Conservation (phyloP, 192 early-diverging fungal genomes). For the Coemansia brasiliensis region DNA sequence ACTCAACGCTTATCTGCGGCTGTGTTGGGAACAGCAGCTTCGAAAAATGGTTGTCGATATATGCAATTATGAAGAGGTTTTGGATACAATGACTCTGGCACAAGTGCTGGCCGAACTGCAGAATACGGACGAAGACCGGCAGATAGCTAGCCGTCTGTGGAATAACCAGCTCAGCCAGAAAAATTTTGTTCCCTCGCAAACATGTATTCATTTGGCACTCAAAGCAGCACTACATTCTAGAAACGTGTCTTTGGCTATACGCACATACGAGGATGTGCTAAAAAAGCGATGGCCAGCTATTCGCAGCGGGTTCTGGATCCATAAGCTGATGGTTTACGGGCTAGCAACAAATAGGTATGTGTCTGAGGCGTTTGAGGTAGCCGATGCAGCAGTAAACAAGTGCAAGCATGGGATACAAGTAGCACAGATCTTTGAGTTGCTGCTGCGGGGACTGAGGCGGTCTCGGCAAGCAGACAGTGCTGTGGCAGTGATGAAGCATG, state of each 20-base stretch:
- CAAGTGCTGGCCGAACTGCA: conserved; percentile 26
- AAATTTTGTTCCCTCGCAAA: conserved; percentile 32
- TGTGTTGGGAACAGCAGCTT: conserved; percentile 22
- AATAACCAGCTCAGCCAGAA: conserved; percentile 7
- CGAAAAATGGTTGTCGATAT: conserved; percentile 17
- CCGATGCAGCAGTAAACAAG: conserved; percentile 9
- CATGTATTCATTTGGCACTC: conserved; percentile 39
- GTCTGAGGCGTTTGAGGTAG: conserved; percentile 34
- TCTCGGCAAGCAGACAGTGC: conserved; percentile 18
- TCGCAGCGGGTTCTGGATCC: conserved; percentile 35
- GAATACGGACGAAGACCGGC: conserved; percentile 22
- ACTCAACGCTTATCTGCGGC: conserved; percentile 27
- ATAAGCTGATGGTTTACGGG: conserved; percentile 49
- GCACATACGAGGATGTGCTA: conserved; percentile 31
- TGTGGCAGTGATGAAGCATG: conserved; percentile 29
- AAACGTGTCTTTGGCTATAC: conserved; percentile 20
- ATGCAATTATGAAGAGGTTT: conserved; percentile 8
- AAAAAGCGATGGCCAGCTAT: conserved; percentile 21
- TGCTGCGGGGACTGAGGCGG: conserved; percentile 36
- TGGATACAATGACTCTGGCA: conserved; percentile 19
- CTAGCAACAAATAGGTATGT: conserved; percentile 35
- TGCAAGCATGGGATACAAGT: conserved; percentile 24
- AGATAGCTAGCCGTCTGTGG: conserved; percentile 42
- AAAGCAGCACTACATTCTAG: conserved; percentile 29
- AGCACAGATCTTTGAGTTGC: conserved; percentile 39